Evolutionary conservation across 2,329 filamentous ascomycete genomes (phyloP).

Genomic region (Calonectria hongkongensis): DNA sequence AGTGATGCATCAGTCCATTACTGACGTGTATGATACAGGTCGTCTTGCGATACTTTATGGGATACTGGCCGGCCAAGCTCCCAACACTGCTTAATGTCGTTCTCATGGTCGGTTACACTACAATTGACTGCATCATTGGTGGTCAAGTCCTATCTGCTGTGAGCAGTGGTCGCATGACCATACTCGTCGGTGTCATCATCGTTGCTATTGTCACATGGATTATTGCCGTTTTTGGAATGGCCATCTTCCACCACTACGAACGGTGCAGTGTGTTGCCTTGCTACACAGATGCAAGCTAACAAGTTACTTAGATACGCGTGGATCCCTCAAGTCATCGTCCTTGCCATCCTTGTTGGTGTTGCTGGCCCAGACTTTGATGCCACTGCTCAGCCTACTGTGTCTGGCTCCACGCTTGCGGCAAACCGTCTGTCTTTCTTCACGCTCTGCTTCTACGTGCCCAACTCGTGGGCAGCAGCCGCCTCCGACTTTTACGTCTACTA

Average conservation of each 20-base stretch:
- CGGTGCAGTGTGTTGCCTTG: slow-evolving; percentile 53
- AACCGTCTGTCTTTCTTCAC: slow-evolving; percentile 79
- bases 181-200: slow-evolving; percentile 84
- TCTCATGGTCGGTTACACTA: slow-evolving; percentile 84
- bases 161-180: slow-evolving; percentile 78
- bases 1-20: background rate
- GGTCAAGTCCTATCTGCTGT: slow-evolving; percentile 86
- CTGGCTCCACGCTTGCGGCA: slow-evolving; percentile 80
- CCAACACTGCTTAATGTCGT: slow-evolving; percentile 65
- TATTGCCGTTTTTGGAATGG: slow-evolving; percentile 78
- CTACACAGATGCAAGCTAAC: slow-evolving; percentile 10
- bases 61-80: slow-evolving; percentile 71
- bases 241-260: slow-evolving; percentile 82
- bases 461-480: slow-evolving; percentile 81
- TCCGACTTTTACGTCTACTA: slow-evolving; percentile 90
- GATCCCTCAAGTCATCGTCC: slow-evolving; percentile 82
- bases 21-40: slow-evolving; percentile 60
- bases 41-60: slow-evolving; percentile 85
- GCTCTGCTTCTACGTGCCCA: slow-evolving; percentile 74
- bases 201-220: slow-evolving; percentile 83
- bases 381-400: slow-evolving; percentile 76
- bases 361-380: slow-evolving; percentile 76
- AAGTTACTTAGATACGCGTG: slow-evolving; percentile 54
- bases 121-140: slow-evolving; percentile 87
- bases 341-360: slow-evolving; percentile 83